Evolutionary conservation across 345 rosid species (phyloP), one percentile per base, ranked within the genome.

Genomic region (Atalantia buxifolia): DNA sequence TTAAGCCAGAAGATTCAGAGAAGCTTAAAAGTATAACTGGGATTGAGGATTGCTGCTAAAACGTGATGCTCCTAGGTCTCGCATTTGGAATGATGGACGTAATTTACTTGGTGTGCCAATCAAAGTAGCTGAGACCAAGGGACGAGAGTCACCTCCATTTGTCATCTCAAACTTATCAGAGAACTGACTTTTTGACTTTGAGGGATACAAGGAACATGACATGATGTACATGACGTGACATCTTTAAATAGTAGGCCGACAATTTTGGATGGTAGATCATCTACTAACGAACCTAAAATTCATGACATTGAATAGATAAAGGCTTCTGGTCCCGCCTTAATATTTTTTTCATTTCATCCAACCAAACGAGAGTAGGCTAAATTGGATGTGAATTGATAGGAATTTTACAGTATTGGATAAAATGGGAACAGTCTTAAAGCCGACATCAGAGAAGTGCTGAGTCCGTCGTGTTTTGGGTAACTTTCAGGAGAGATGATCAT

Each of bases 401-500:
- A 69, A 66, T 40, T 40, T 35, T 21, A 80, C 87, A 22, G 82
- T 90, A 31, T 67, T 48, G 78, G 90, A 85, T 42, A 70, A 79
- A 22, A 78, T 81, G 28, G 87, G 87, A 28, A 79, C 88, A 9
- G 14, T 64, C 69, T 42, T 90, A 33, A 92, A 93, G 77, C 87
- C 88, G 90, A 87, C 55, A 83, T 92, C 19, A 88, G 87, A 8
- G 93, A 92, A 82, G 82, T 6, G 81, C 66, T 19, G 92, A 90
- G 16, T 75, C 89, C 19, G 90, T 90, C 84, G 71, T 86, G 31
- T 90, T 92, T 56, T 90, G 90, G 38, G 85, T 89, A 36, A 82
- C 90, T 6, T 91, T 90, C 31, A 80, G 81, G 76, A 87, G 89
- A 75, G 84, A 90, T 81, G 85, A 85, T 66, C 86, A 94, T 89